Percentiles rank a stretch among this genome's conserved stretches.
These are phyloP conservation scores for Mycena chlorophos DNA, from an alignment of 768 basidiomycete species.

Conservation along the genomic window DNA sequence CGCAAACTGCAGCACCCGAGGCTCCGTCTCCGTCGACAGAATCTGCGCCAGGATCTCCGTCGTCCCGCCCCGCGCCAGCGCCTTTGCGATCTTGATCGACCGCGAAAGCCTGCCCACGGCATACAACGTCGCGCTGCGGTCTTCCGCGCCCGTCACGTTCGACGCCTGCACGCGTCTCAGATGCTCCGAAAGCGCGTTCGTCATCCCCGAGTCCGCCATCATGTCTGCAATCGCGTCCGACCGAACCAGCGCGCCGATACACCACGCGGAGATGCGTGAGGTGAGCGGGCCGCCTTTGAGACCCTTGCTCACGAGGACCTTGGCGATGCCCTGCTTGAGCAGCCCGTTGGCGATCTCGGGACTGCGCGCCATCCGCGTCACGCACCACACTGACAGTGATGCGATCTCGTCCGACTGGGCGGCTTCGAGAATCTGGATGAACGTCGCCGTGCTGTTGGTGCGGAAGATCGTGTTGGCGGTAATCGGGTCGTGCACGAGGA, in stretches of 20 bases:
- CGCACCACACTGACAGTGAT: constrained; percentile 26
- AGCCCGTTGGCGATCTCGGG: constrained; percentile 27
- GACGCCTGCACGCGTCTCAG: constrained; percentile 19
- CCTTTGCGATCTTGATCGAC: constrained; percentile 29
- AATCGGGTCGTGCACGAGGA: constrained; percentile 28
- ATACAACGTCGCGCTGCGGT: constrained; percentile 24
- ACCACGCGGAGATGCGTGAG: constrained; percentile 26
- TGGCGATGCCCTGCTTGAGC: constrained; percentile 24
- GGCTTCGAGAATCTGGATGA: constrained; percentile 26
- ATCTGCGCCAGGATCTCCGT: constrained; percentile 22
- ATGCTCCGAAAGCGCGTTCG: constrained; percentile 20
- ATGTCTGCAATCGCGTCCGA: constrained; percentile 27
- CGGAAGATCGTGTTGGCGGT: constrained; percentile 30
- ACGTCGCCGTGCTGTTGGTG: constrained; percentile 23
- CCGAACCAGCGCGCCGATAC: constrained; percentile 24
- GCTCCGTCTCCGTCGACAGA: constrained; percentile 21
- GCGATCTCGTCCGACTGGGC: constrained; percentile 24
- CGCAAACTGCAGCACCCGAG: constrained; percentile 24
- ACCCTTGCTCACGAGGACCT: constrained; percentile 21
- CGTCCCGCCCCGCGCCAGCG: constrained; percentile 25
- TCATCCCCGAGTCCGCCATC: constrained; percentile 19
- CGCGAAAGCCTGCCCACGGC: constrained; percentile 27
- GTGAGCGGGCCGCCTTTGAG: constrained; percentile 20
- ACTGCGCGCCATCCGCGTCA: constrained; percentile 25
- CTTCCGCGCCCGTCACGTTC: constrained; percentile 16